Base-by-base conservation (phyloP, 768 basidiomycete species). In the Boletus reticulatus region DNA sequence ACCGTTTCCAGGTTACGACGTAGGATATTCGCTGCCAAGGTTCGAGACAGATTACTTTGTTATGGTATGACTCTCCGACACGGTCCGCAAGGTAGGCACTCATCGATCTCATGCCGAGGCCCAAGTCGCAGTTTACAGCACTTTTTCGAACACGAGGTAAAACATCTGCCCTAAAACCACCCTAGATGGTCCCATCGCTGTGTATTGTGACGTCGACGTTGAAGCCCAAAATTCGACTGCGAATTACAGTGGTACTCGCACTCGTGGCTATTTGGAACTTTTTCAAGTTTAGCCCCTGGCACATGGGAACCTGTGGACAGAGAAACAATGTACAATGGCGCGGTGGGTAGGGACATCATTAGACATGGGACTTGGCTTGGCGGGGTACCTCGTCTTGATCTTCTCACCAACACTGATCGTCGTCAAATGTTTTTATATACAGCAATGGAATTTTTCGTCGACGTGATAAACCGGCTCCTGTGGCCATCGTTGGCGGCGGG, bases 361-460 rank as follows among this genome's bases (percentile, higher is more conserved):
- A 22, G 22, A 22, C 87, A 6, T 99, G 97, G 97, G 97, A 99
- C 73, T 98, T 98, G 69, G 81, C 85, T 29, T 99, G 95, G 88
- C 86, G 65, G 41, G 81, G 69, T 17, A 13, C 43, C 0, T 37
- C 14, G 9, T 44, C 36, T 16, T 27, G 4, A 11, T 27, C 27
- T 22, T 9, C 4, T 53, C 45, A 38, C 11, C 53, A 12, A 46
- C 1, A 24, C 48, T 54, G 24, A 59, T 27, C 3, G 22, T 22
- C 22, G 22, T 22, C 22, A 22, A 22, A 22, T 22, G 2, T 1
- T 10, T n/a, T 31, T 41, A 36, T 13, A 13, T 34, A 34, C 3
- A 89, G 89, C 70, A 75, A 81, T 41, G 87, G 87, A 87, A 19
- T 91, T 88, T 75, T 71, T 75, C 19, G 80, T 87, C 22, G 75